Conservation (phyloP, 495 filamentous ascomycete genomes). For the Hypoxylon cercidicola region DNA sequence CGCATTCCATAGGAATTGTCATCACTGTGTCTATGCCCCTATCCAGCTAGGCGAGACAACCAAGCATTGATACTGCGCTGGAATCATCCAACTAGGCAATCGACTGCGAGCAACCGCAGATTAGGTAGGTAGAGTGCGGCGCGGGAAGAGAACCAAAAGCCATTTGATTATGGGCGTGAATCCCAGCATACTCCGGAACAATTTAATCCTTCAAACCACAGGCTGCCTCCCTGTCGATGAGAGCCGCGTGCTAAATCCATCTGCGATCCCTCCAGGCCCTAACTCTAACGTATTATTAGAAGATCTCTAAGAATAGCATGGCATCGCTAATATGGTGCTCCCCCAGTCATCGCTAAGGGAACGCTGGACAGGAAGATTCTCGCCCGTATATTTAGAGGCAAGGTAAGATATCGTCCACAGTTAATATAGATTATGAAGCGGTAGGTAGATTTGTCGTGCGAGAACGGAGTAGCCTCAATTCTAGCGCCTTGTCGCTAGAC, state of each 20-base stretch:
- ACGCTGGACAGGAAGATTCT: conserved; percentile 3
- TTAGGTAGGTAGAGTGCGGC: conserved; percentile 18
- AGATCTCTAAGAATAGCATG: conserved; percentile 30
- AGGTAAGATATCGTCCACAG: not conserved
- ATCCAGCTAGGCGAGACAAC: conserved; percentile 13
- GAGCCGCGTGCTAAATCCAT: conserved; percentile 26
- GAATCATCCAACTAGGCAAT: conserved; percentile 23
- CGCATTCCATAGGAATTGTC: conserved; percentile 19
- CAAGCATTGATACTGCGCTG: not conserved
- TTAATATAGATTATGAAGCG: not conserved
- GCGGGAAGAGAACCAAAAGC: conserved; percentile 9
- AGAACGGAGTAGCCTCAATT: conserved; percentile 1
- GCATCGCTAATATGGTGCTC: not conserved
- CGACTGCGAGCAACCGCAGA: conserved; percentile 16
- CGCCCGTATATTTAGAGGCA: conserved; percentile 5
- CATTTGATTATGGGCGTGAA: conserved; percentile 11
- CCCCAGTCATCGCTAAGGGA: not conserved
- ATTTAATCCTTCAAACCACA: conserved; percentile 37
- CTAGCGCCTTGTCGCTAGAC: conserved; percentile 1
- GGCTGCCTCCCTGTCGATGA: conserved; percentile 18
- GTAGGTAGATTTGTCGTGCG: conserved; percentile 7
- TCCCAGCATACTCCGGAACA: conserved; percentile 27
- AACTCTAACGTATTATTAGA: conserved; percentile 18
- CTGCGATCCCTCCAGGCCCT: conserved; percentile 24
- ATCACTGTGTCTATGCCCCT: conserved; percentile 16